Conservation (phyloP, 371 early-diverging fungal species). For the Batkoa obscura region DNA sequence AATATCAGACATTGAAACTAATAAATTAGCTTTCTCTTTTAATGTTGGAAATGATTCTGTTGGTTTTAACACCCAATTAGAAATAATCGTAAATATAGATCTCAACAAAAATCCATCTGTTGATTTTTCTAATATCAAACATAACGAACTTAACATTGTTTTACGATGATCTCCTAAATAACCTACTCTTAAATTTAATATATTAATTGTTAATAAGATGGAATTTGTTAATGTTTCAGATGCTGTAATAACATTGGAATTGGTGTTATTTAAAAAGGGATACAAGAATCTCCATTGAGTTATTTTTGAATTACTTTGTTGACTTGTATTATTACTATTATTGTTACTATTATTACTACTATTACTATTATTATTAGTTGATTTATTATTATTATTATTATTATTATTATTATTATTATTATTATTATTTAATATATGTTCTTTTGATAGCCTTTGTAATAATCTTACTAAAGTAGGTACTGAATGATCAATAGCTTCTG, state of each 20-base stretch:
- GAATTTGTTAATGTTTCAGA: constrained; percentile 35
- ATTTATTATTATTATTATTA: no score
- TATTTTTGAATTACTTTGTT: constrained; percentile 9
- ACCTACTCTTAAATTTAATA: constrained; percentile 57
- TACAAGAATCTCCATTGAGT: constrained; percentile 6
- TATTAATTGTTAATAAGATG: constrained; percentile 40
- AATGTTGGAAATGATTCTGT: constrained; percentile 79
- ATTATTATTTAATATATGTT: constrained; percentile 17
- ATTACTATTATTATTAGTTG: not conserved
- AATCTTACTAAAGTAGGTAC: constrained; percentile 63
- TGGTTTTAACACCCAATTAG: constrained; percentile 63
- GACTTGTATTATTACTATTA: no score
- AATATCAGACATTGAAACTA: constrained; percentile 76
- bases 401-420: no score
- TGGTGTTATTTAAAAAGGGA: constrained; percentile 11
- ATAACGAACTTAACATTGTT: constrained; percentile 59
- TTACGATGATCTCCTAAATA: constrained; percentile 77
- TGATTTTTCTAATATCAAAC: constrained; percentile 64
- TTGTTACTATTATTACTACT: not conserved
- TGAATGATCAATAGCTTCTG: constrained; percentile 45
- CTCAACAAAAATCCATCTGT: constrained; percentile 47
- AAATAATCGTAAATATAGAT: constrained; percentile 56
- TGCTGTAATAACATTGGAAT: not conserved
- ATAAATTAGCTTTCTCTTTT: constrained; percentile 83
- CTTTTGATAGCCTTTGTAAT: constrained; percentile 64